These are phyloP conservation scores for Chlorella vulgaris DNA, from an alignment of 139 green algal genomes.

Conservation along the genomic window DNA sequence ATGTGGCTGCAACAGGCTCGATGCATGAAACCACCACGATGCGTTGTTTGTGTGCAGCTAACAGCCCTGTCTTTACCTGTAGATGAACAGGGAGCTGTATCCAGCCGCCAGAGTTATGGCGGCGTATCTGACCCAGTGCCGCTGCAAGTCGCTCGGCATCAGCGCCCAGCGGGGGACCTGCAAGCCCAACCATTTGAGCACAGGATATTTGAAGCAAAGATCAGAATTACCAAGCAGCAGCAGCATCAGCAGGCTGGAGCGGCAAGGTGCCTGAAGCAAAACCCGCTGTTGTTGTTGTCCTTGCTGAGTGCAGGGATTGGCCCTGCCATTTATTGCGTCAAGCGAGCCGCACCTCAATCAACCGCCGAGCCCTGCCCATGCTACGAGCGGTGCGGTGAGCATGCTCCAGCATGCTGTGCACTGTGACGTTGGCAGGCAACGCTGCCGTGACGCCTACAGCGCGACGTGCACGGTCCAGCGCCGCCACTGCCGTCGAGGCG, in stretches of 20 bases:
- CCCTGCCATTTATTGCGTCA: too few relatives aligned
- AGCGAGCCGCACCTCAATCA: conserved; percentile 11
- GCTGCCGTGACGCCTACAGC: not conserved
- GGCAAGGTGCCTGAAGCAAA: too few relatives aligned
- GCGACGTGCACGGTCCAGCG: not conserved
- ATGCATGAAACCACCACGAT: not conserved
- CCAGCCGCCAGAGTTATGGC: not conserved
- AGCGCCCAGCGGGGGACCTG: conserved; percentile 49
- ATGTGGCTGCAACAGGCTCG: not conserved
- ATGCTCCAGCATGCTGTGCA: conserved; percentile 27
- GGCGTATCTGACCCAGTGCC: conserved; percentile 78
- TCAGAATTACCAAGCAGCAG: too few relatives aligned
- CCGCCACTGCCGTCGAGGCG: not conserved
- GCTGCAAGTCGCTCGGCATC: conserved; percentile 57
- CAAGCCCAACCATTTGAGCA: too few relatives aligned
- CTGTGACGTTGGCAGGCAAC: conserved; percentile 20
- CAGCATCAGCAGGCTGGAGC: too few relatives aligned
- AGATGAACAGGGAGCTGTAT: conserved; percentile 62
- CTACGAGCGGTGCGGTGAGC: not conserved
- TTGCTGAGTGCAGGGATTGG: too few relatives aligned
- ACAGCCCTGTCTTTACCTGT: conserved; percentile 23
- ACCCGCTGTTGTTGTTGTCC: too few relatives aligned
- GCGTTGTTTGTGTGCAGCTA: not conserved
- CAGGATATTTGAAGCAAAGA: too few relatives aligned
- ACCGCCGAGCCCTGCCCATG: not conserved